Evolutionary conservation across 495 filamentous ascomycete genomes (phyloP).

Genomic region (Rostrohypoxylon terebratum): DNA sequence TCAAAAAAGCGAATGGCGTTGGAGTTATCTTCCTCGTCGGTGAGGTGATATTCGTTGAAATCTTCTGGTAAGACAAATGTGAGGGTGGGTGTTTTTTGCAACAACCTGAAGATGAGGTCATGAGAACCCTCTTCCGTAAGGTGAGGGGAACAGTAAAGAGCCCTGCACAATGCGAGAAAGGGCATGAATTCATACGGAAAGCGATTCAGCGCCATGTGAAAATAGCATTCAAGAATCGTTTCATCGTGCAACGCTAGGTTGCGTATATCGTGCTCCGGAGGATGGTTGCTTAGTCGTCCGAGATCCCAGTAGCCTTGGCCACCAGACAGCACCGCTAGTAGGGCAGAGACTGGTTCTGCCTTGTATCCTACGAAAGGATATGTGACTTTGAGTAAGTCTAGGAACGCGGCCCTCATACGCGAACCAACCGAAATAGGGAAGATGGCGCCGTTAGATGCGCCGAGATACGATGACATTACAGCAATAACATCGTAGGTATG

Average conservation of each 20-base stretch:
- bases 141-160: conserved; percentile 50
- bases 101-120: conserved; percentile 62
- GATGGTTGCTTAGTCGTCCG: conserved; percentile 48
- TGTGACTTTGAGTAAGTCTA: conserved; percentile 72
- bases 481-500: conserved; percentile 72
- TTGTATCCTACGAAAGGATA: conserved; percentile 72
- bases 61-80: conserved; percentile 75
- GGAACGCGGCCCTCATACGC: conserved; percentile 68
- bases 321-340: conserved; percentile 69
- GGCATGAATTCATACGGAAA: conserved; percentile 91
- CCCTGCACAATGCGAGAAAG: conserved; percentile 67
- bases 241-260: conserved; percentile 66
- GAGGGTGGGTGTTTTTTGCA: conserved; percentile 74
- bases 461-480: conserved; percentile 64
- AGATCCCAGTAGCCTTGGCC: conserved; percentile 67
- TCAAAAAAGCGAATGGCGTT: conserved; percentile 69
- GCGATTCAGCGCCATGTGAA: conserved; percentile 72
- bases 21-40: conserved; percentile 85
- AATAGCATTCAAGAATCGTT: conserved; percentile 65
- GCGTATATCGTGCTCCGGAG: conserved; percentile 61
- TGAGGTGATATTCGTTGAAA: conserved; percentile 77
- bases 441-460: conserved; percentile 57
- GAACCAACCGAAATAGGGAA: conserved; percentile 61
- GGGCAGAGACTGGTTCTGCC: conserved; percentile 70
- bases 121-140: conserved; percentile 63